Base-by-base conservation (phyloP, 768 basidiomycete genomes). In the Mycena haematopus region DNA sequence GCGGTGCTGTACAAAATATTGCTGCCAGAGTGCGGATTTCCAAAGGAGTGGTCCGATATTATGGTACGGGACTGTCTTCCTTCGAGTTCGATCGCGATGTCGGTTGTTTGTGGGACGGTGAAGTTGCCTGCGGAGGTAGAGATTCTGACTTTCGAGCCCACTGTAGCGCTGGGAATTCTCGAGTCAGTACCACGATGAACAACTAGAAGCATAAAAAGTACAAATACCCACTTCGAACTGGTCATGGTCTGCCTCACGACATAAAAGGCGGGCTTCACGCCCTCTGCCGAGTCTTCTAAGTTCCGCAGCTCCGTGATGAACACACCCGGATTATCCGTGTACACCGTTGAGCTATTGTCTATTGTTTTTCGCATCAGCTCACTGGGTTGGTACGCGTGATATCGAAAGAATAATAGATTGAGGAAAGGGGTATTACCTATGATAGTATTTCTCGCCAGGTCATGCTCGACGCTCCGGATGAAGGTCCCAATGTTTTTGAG, bases 401-500 rank as follows among this genome's bases (percentile, higher is more conserved):
- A 45, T 47, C 33, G 33, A 50, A 27, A 19, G 46, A 21, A 35
- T 29, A 47, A 14, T 58, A 25, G 15, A 50, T 25, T 4, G 13
- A 51, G 57, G 52, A 52, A 33, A 45, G 25, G 17, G 33, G 10
- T n/a, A 19, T 54, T 29, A 61, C 60, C 52, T 31, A 62, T 55
- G n/a, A 44, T 62, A 21, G 29, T 62, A 55, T 55, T 62, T 21
- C 60, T 49, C 53, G 54, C 53, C 13, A 62, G 31, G 35, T 62
- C 60, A 36, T 50, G n/a, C 49, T 62, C 53, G 29, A 62, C 60
- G 49, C 60, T 62, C 29, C 53, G 60, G 22, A 62, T 62, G 40
- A 62, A 62, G 22, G 54, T 62, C 49, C 60, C 60, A 24, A 62
- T 56, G 25, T 62, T 62, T 40, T 62, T 62, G 15, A 62, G 60